phyloP scores from a whole-genome alignment of 495 filamentous ascomycete genomes.

The Penicillium steckii region DNA sequence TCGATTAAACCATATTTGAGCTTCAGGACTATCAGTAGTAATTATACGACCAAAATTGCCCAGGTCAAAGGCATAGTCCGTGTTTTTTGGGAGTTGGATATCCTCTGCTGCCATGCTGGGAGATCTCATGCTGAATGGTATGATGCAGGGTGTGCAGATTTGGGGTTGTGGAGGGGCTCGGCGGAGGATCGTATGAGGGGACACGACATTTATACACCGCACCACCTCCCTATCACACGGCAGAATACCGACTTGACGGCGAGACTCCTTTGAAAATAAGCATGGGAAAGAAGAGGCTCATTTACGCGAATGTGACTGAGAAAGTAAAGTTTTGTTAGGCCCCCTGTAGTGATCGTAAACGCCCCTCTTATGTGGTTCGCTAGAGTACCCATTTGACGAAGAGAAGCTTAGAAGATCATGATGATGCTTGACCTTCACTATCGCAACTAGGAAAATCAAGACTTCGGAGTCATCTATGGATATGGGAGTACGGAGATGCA shows the following conservation, averaged over 20 bases:
- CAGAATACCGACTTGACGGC: neutral
- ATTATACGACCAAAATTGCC: constrained; percentile 19
- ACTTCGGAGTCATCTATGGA: neutral
- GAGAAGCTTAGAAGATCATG: neutral
- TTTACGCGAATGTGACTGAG: too few species aligned
- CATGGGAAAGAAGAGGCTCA: too few species aligned
- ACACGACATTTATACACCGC: constrained; percentile 3
- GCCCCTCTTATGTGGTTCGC: too few species aligned
- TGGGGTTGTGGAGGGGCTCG: constrained; percentile 1
- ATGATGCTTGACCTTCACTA: neutral
- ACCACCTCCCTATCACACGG: neutral
- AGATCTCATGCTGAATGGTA: neutral
- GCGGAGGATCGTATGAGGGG: constrained; percentile 1
- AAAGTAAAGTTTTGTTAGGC: too few species aligned
- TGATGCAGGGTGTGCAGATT: neutral
- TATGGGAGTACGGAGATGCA: neutral
- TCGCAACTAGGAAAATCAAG: neutral
- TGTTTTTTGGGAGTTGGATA: neutral
- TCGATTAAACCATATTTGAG: constrained; percentile 38
- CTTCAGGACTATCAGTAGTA: constrained; percentile 20
- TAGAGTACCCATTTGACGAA: neutral
- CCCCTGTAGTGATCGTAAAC: too few species aligned
- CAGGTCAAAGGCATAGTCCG: constrained; percentile 20
- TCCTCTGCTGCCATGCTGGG: neutral
- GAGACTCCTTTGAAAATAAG: neutral